Base-by-base conservation (phyloP, 352 stramenopile genomes). In the Thalassiosira oceanica region DNA sequence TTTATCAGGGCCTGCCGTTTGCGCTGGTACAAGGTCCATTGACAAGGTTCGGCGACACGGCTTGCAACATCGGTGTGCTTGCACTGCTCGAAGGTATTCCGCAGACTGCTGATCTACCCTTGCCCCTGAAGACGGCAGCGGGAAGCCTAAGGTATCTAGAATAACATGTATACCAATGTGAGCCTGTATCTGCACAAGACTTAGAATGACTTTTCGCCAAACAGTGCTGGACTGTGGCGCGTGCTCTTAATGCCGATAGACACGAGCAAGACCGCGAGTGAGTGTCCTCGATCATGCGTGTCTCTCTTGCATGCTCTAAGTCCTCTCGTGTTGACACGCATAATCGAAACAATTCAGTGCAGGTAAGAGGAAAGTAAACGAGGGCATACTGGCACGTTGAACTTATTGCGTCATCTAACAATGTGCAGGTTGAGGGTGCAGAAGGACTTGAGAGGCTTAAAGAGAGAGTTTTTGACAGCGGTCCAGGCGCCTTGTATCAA, bases 161-260 rank as follows among this genome's bases (percentile, higher is more conserved):
- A n/a, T n/a, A n/a, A n/a, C n/a, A n/a, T n/a, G n/a, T n/a, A n/a
- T n/a, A n/a, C n/a, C n/a, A n/a, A n/a, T n/a, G n/a, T n/a, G n/a
- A n/a, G n/a, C n/a, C n/a, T n/a, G n/a, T n/a, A n/a, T n/a, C n/a
- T n/a, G n/a, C n/a, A n/a, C n/a, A n/a, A n/a, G 76, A 18, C 73
- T 73, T n/a, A 92, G 87, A 27, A 92, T 74, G 61, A 31, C 90
- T n/a, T n/a, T n/a, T n/a, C n/a, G n/a, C n/a, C n/a, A n/a, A n/a
- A n/a, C 26, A 76, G 84, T 44, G 92, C 93, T n/a, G 90, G 81
- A 16, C n/a, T 83, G 8, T 97, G 81, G 78, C 72, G 93, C 58
- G 94, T 97, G 39, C 43, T 93, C 68, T 49, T 96, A 8, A 96
- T 93, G 85, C 93, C 93, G 0, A 81, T 97, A 46, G 92, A 97